Conservation (phyloP, 108 stramenopile species). For the Skeletonema tropicum region DNA sequence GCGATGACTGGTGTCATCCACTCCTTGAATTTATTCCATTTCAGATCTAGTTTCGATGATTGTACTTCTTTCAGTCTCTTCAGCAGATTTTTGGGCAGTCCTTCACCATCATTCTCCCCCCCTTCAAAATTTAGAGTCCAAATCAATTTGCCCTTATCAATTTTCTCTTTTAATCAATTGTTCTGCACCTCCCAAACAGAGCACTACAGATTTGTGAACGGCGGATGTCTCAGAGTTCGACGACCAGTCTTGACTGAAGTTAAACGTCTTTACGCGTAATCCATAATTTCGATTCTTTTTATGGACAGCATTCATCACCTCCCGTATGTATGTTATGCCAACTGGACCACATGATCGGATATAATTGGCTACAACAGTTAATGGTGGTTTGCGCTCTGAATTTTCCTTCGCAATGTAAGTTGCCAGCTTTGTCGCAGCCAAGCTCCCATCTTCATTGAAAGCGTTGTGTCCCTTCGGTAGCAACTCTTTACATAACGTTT, state of each 20-base stretch:
- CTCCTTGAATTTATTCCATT: neutral
- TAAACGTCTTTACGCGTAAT: neutral
- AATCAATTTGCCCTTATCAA: neutral
- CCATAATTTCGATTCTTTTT: neutral
- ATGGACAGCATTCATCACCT: neutral
- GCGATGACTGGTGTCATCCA: neutral
- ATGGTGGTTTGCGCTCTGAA: too few relatives aligned
- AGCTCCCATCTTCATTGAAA: neutral
- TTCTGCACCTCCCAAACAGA: neutral
- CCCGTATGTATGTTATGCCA: neutral
- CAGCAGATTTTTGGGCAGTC: neutral
- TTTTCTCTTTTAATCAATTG: neutral
- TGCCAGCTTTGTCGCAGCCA: slow-evolving; percentile 4
- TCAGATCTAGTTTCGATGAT: neutral
- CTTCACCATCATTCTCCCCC: neutral
- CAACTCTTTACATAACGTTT: slow-evolving; percentile 2
- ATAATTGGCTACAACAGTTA: neutral
- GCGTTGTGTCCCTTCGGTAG: neutral
- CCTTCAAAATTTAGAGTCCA: neutral
- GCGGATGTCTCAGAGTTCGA: neutral
- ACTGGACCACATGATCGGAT: neutral
- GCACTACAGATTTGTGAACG: neutral
- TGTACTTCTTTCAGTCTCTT: neutral
- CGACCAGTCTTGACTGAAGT: neutral
- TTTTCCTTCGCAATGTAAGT: too few relatives aligned